These are phyloP conservation scores for Nasturtium officinale DNA, from an alignment of 345 rosid species.

Conservation along the genomic window DNA sequence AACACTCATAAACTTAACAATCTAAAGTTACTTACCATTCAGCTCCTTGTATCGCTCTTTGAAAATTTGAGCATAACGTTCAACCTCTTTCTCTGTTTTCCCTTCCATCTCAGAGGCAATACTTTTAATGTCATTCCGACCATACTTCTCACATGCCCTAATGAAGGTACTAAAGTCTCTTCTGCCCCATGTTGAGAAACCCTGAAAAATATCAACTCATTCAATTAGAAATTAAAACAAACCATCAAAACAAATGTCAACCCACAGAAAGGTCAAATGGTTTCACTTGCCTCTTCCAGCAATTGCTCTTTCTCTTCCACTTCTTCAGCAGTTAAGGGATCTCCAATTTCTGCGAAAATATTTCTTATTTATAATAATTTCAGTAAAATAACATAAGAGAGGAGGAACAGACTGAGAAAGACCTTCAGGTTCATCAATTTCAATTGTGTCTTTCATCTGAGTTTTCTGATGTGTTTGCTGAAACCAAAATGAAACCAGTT, in stretches of 20 bases:
- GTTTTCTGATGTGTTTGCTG: constrained; percentile 95
- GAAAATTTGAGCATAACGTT: constrained; percentile 83
- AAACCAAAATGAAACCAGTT: constrained; percentile 8
- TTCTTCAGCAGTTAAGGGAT: constrained; percentile 91
- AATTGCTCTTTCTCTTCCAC: constrained; percentile 84
- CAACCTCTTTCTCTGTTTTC: constrained; percentile 88
- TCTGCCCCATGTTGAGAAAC: constrained; percentile 96
- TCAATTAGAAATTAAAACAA: constrained; percentile 3
- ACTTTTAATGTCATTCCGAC: constrained; percentile 74
- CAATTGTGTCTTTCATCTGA: constrained; percentile 84
- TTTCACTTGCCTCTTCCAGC: constrained; percentile 70
- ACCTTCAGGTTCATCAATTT: constrained; percentile 93
- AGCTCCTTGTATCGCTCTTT: constrained; percentile 92
- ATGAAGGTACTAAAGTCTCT: constrained; percentile 89
- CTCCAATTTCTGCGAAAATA: constrained; percentile 63
- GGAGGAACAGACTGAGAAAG: constrained; percentile 2
- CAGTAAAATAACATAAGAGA: constrained; percentile 1
- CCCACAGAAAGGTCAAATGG: constrained; percentile 15
- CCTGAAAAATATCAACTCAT: constrained; percentile 48
- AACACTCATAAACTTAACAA: neutral
- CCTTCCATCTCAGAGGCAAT: constrained; percentile 98
- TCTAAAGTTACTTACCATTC: constrained; percentile 51
- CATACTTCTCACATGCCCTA: constrained; percentile 97
- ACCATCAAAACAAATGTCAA: constrained; percentile 27
- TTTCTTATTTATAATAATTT: constrained; percentile 17